Base-by-base conservation (phyloP, 2,329 filamentous ascomycete species). In the Ilyonectria sp. region DNA sequence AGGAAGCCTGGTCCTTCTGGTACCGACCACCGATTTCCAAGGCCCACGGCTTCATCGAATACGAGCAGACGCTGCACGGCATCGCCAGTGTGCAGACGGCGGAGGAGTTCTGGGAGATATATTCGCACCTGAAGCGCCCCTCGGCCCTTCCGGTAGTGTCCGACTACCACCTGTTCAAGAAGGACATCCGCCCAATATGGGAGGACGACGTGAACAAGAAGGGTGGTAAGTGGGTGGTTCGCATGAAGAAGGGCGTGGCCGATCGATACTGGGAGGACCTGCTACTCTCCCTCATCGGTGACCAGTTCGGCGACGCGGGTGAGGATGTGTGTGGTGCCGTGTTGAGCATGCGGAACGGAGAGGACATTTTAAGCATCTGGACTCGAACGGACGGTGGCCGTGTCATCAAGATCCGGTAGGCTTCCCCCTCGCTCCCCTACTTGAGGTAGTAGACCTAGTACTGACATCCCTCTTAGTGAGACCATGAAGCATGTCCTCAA, bases 291-390 rank as follows among this genome's bases (percentile, higher is more conserved):
- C 92, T 98, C 75, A 90, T 98, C 65, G 96, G 96, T 49, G 95
- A 98, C 77, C 94, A 98, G 79, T 98, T 99, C 79, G 89, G 90
- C 59, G 96, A 98, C 78, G 95, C 94, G 43, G 90, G 92, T 57
- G 95, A 98, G 74, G 95, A 99, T 80, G 92, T 99, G 47, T 99
- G 95, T 78, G 96, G 96, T 67, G 94, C 93, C 61, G 96, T 99
- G 33, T 87, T 99, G 49, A 98, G 95, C 79, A 93, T 99, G 70
- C 89, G 96, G 69, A 97, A 95, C 77, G 95, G 95, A 49, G 96
- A 99, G 83, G 96, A 99, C 79, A 97, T 98, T 69, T 88, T 99
- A 81, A 98, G 94, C 83, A 94, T 99, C 79, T 99, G 96, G 96
- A 97, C 95, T 62, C 93, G 94, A 81, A 96, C 94, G 76, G 94